Conservation (phyloP, 805 yeast genomes). For the Ogataea nonfermentans region DNA sequence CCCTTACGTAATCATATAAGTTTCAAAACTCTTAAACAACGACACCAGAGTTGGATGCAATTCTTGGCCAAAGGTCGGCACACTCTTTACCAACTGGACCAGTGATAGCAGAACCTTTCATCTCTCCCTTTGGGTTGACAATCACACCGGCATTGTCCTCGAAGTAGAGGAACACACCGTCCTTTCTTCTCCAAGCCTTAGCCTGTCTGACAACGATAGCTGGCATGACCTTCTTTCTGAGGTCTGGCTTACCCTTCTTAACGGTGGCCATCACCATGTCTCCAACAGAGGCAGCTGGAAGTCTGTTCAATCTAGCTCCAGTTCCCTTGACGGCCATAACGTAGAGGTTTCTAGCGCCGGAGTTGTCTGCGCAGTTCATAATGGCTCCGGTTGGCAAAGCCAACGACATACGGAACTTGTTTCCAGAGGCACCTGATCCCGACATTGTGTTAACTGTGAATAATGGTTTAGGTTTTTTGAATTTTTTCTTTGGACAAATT, state of each 20-base stretch:
- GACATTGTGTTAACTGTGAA: conserved; percentile 47
- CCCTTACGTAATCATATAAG: conserved; percentile 20
- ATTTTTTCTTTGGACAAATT: conserved; percentile 7
- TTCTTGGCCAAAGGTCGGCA: conserved; percentile 99
- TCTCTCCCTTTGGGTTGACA: conserved; percentile 99
- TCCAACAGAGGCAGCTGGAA: conserved; percentile 99
- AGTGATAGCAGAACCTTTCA: conserved; percentile 99
- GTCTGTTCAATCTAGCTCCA: conserved; percentile 99
- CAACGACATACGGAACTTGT: conserved; percentile 99
- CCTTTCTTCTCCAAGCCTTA: conserved; percentile 99
- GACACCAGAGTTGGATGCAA: conserved; percentile 99
- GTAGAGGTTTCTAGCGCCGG: conserved; percentile 99
- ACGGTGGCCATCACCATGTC: conserved; percentile 99
- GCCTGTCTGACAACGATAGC: conserved; percentile 99
- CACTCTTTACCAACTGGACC: conserved; percentile 99
- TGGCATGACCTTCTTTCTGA: conserved; percentile 99
- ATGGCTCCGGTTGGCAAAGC: conserved; percentile 99
- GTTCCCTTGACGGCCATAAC: conserved; percentile 97
- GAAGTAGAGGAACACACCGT: conserved; percentile 98
- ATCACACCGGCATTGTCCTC: conserved; percentile 99
- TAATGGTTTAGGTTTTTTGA: conserved; percentile 6
- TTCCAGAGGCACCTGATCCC: conserved; percentile 97
- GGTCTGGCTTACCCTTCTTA: conserved; percentile 99
- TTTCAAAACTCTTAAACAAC: conserved; percentile 69
- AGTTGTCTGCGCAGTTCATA: conserved; percentile 99